These are phyloP conservation scores for Epichloe aotearoae DNA, from an alignment of 2,329 filamentous ascomycete genomes.

Conservation along the genomic window DNA sequence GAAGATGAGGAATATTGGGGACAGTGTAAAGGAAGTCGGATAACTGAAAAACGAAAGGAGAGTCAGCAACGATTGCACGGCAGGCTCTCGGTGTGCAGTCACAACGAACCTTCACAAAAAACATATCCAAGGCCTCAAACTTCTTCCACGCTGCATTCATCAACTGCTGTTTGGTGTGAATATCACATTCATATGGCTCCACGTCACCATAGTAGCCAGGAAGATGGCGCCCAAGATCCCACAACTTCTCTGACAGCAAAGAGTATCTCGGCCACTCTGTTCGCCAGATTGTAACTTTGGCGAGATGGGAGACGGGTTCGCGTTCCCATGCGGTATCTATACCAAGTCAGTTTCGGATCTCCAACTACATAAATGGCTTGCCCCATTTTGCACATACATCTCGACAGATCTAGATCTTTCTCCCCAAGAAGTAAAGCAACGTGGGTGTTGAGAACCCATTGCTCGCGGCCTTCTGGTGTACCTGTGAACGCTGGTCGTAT, in stretches of 20 bases:
- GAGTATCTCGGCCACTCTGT: conserved; percentile 44
- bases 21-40: conserved; percentile 49
- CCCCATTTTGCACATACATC: conserved; percentile 30
- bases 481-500: conserved; percentile 40
- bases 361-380: neutral
- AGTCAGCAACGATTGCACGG: conserved; percentile 4
- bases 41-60: conserved; percentile 24
- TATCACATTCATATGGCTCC: conserved; percentile 30
- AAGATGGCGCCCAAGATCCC: conserved; percentile 39
- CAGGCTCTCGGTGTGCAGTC: neutral
- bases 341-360: conserved; percentile 1
- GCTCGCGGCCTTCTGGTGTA: conserved; percentile 44
- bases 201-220: conserved; percentile 36
- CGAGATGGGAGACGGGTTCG: conserved; percentile 36
- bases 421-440: conserved; percentile 51
- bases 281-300: conserved; percentile 47
- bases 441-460: conserved; percentile 53
- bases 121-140: conserved; percentile 47
- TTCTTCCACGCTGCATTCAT: conserved; percentile 36
- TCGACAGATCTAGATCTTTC: conserved; percentile 46
- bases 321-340: conserved; percentile 47
- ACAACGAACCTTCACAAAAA: conserved; percentile 47
- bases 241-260: conserved; percentile 35
- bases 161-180: conserved; percentile 30
- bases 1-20: conserved; percentile 44